Conservation (phyloP, 2,329 filamentous ascomycete species). For the Arachnomyces sp. region DNA sequence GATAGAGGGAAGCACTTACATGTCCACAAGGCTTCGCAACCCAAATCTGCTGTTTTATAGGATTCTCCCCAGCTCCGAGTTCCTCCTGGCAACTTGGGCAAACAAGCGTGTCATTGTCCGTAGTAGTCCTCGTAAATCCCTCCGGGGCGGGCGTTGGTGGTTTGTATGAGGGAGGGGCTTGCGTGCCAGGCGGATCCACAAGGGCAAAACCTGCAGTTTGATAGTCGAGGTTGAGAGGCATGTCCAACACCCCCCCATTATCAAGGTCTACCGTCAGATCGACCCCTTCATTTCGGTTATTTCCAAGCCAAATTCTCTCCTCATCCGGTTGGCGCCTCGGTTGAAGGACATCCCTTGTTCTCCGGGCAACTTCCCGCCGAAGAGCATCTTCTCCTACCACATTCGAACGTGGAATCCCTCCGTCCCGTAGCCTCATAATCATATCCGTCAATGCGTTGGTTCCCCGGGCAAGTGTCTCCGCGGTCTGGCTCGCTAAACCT, state of each 20-base stretch:
- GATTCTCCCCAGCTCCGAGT: conserved; percentile 62
- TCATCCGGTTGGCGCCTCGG: conserved; percentile 9
- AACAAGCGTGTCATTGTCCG: conserved; percentile 63
- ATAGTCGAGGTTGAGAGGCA: conserved; percentile 31
- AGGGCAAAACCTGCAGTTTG: conserved; percentile 33
- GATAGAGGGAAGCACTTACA: conserved; percentile 46
- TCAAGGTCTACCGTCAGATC: conserved; percentile 22
- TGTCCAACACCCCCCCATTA: conserved; percentile 11
- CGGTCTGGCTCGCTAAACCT: no score
- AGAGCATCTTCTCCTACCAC: conserved; percentile 10
- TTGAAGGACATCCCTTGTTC: conserved; percentile 9
- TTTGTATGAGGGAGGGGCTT: conserved; percentile 42
- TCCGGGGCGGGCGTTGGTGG: conserved; percentile 56
- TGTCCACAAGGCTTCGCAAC: conserved; percentile 86
- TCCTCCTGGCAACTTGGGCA: conserved; percentile 85
- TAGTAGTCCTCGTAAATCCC: conserved; percentile 76
- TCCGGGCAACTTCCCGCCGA: conserved; percentile 17
- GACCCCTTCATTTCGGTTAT: conserved; percentile 14
- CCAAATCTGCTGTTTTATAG: conserved; percentile 79
- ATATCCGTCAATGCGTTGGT: conserved; percentile 3
- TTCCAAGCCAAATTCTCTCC: conserved; percentile 19
- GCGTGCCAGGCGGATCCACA: conserved; percentile 14
- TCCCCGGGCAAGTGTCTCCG: no score
- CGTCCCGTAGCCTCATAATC: conserved; percentile 8
- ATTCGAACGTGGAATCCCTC: conserved; percentile 2